These are phyloP conservation scores for Laetiporus sulphureus DNA, from an alignment of 1,284 basidiomycete genomes.

Conservation along the genomic window DNA sequence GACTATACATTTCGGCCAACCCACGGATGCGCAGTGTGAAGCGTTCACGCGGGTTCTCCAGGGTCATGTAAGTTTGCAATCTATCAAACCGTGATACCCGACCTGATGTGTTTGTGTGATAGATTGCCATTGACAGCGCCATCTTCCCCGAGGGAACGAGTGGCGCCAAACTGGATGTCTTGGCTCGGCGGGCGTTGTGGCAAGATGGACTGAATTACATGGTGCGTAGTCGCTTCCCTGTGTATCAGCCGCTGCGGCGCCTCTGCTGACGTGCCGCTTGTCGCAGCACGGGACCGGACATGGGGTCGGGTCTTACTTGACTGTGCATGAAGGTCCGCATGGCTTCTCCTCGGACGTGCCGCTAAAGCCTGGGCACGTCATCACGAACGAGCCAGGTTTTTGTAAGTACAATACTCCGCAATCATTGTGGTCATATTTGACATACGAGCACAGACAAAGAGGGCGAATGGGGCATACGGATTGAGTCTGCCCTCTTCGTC, in stretches of 20 bases:
- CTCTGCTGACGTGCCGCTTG: background rate
- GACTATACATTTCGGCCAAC: slow-evolving; percentile 84
- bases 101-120: slow-evolving; percentile 12
- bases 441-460: slow-evolving; percentile 64
- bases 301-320: slow-evolving; percentile 77
- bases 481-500: slow-evolving; percentile 79
- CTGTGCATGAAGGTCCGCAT: slow-evolving; percentile 73
- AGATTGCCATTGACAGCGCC: slow-evolving; percentile 88
- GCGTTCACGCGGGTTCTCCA: slow-evolving; percentile 94
- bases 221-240: slow-evolving; percentile 33
- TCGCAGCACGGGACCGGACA: slow-evolving; percentile 78
- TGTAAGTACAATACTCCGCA: slow-evolving; percentile 63
- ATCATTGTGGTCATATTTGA: slow-evolving; percentile 5
- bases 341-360: slow-evolving; percentile 61
- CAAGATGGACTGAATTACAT: slow-evolving; percentile 83
- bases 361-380: slow-evolving; percentile 77
- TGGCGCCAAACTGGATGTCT: slow-evolving; percentile 74
- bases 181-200: slow-evolving; percentile 84
- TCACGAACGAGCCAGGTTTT: slow-evolving; percentile 85
- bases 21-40: slow-evolving; percentile 75
- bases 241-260: slow-evolving; percentile 14
- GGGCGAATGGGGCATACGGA: slow-evolving; percentile 83
- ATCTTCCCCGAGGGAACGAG: slow-evolving; percentile 87
- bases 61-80: slow-evolving; percentile 70
- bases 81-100: slow-evolving; percentile 2